phyloP scores from a whole-genome alignment of 106 monocot genomes.

The Dendrobium chrysotoxum region DNA sequence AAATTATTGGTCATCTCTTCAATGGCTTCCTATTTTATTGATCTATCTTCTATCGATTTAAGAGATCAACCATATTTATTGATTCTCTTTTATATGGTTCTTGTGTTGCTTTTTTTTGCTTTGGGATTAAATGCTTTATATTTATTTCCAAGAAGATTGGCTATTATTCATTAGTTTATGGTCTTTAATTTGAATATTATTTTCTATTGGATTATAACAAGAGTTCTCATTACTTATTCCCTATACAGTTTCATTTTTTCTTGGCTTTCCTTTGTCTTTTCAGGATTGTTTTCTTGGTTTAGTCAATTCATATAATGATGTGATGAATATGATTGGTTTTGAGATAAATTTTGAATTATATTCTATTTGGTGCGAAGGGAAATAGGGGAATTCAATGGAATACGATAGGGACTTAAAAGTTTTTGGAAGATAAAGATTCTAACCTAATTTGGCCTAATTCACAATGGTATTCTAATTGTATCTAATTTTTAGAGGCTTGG shows the following conservation, averaged over 20 bases:
- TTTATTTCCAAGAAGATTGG: not conserved
- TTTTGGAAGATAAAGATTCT: too few species aligned
- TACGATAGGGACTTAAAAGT: too few species aligned
- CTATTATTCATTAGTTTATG: not conserved
- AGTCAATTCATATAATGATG: too few species aligned
- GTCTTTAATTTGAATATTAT: not conserved
- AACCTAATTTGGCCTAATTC: too few species aligned
- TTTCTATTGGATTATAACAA: not conserved
- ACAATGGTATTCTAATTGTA: too few species aligned
- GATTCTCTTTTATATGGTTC: not conserved
- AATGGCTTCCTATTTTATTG: not conserved
- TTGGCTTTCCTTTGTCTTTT: not conserved
- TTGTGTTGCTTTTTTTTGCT: not conserved
- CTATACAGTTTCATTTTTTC: not conserved
- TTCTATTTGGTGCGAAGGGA: too few species aligned
- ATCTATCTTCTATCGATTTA: not conserved
- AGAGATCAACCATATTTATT: not conserved
- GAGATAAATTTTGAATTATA: too few species aligned
- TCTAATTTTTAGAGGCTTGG: too few species aligned
- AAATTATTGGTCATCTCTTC: not conserved
- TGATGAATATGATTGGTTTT: too few species aligned
- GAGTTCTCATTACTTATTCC: constrained; percentile 1
- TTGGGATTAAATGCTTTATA: not conserved
- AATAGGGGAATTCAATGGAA: too few species aligned
- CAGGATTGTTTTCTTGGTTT: not conserved